A percentile compares a stretch with the other conserved stretches of the same genome.
phyloP scores from a whole-genome alignment of 805 yeast species.

The Candida adriatica region DNA sequence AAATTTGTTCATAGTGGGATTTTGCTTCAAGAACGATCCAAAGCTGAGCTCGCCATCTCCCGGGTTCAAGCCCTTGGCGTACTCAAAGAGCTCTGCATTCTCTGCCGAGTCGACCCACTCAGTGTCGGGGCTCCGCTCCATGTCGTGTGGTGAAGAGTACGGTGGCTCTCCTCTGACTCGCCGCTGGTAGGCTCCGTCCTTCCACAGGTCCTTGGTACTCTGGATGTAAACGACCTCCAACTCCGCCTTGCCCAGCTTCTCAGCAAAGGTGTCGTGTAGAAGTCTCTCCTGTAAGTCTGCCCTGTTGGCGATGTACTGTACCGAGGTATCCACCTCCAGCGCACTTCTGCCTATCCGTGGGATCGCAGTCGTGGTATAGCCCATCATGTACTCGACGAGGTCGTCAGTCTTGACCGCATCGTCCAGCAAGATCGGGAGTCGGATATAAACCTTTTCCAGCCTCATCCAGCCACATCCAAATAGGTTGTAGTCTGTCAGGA shows the following conservation, averaged over 20 bases:
- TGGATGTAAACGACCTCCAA: constrained; percentile 26
- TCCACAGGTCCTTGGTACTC: constrained; percentile 50
- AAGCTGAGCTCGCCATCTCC: constrained; percentile 6
- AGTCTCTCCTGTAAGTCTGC: constrained; percentile 34
- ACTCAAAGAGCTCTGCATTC: constrained; percentile 27
- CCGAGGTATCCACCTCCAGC: constrained; percentile 65
- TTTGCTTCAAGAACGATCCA: constrained; percentile 18
- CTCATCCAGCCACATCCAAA: constrained; percentile 80
- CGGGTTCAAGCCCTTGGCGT: constrained; percentile 19
- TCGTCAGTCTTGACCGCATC: constrained; percentile 25
- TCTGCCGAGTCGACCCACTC: constrained; percentile 40
- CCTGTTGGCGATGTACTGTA: constrained; percentile 57
- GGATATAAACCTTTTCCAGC: constrained; percentile 38
- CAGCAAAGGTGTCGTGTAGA: constrained; percentile 45
- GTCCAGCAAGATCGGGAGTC: constrained; percentile 46
- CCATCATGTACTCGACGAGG: constrained; percentile 27
- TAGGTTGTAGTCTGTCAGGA: constrained; percentile 74
- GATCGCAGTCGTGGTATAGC: constrained; percentile 18
- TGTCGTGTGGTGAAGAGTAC: constrained; percentile 22
- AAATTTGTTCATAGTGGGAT: constrained; percentile 19
- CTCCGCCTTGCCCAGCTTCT: constrained; percentile 20
- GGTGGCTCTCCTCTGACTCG: constrained; percentile 29
- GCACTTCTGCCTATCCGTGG: constrained; percentile 56
- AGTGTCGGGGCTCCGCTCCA: constrained; percentile 22
- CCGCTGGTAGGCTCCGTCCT: constrained; percentile 50